Percentiles rank a stretch among this genome's conserved stretches.
These are phyloP conservation scores for Primulina eburnea DNA, from an alignment of 257 asterid genomes.

Conservation along the genomic window DNA sequence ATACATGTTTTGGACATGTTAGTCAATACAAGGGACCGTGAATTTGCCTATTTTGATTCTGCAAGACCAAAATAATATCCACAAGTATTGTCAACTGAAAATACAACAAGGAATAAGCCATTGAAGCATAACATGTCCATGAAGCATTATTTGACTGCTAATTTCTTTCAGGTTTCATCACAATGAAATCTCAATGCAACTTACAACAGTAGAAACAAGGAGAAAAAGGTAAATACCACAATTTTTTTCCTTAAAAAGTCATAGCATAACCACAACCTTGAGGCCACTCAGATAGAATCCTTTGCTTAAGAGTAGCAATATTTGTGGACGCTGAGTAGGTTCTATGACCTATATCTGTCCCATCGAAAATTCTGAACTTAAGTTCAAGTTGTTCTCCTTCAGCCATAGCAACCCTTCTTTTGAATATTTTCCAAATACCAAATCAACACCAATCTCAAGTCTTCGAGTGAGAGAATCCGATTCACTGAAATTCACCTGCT, in stretches of 20 bases:
- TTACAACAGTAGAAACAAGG: neutral
- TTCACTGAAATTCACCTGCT: conserved; percentile 36
- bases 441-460: conserved; percentile 24
- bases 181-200: neutral
- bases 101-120: neutral
- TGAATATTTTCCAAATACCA: conserved; percentile 23
- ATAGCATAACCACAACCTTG: conserved; percentile 43
- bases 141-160: neutral
- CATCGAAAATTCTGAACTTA: conserved; percentile 66
- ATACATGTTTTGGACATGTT: neutral
- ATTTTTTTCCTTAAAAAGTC: neutral
- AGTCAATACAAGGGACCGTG: neutral
- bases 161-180: neutral
- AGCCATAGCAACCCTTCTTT: conserved; percentile 35
- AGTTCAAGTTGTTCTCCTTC: conserved; percentile 50
- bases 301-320: conserved; percentile 45
- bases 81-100: neutral
- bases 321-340: conserved; percentile 46
- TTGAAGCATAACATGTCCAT: neutral
- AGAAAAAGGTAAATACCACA: neutral
- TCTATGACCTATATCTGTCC: conserved; percentile 62
- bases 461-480: conserved; percentile 22
- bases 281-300: conserved; percentile 62
- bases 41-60: neutral
- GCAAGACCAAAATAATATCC: no score